These are phyloP conservation scores for Flaveria brownii DNA, from an alignment of 129 eudicot genomes.

Conservation along the genomic window DNA sequence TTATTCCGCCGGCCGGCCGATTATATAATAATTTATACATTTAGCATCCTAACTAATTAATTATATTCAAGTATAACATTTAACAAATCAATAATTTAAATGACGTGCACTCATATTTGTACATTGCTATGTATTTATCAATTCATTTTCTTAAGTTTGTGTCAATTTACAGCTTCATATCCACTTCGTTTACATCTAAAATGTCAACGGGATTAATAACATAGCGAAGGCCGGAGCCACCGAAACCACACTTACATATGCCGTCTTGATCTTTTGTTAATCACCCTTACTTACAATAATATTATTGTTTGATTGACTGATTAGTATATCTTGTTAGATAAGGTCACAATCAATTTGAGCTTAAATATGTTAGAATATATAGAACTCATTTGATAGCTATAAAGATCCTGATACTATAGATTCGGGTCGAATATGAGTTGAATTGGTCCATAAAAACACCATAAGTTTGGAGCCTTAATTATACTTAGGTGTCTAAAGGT, in stretches of 20 bases:
- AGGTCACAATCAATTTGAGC: no score
- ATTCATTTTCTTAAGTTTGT: neutral
- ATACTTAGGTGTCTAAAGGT: no score
- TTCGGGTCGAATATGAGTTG: no score
- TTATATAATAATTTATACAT: neutral
- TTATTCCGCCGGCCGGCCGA: slow-evolving; percentile 15
- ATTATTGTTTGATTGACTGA: no score
- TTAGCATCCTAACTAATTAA: neutral
- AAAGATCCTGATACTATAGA: no score
- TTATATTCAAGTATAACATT: neutral
- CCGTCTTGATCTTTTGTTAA: neutral
- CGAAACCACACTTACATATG: neutral
- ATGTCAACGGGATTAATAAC: slow-evolving; percentile 20
- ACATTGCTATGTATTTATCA: slow-evolving; percentile 4
- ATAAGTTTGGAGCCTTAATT: no score
- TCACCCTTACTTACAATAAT: no score
- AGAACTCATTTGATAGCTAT: no score
- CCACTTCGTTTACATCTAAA: slow-evolving; percentile 29
- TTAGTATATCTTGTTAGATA: no score
- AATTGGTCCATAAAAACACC: no score
- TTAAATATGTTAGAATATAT: no score
- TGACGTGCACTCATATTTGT: neutral
- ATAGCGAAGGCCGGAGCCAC: neutral
- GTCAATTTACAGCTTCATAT: slow-evolving; percentile 14
- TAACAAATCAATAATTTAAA: neutral